phyloP scores from a whole-genome alignment of 495 filamentous ascomycete genomes.

The Neurospora sp. region DNA sequence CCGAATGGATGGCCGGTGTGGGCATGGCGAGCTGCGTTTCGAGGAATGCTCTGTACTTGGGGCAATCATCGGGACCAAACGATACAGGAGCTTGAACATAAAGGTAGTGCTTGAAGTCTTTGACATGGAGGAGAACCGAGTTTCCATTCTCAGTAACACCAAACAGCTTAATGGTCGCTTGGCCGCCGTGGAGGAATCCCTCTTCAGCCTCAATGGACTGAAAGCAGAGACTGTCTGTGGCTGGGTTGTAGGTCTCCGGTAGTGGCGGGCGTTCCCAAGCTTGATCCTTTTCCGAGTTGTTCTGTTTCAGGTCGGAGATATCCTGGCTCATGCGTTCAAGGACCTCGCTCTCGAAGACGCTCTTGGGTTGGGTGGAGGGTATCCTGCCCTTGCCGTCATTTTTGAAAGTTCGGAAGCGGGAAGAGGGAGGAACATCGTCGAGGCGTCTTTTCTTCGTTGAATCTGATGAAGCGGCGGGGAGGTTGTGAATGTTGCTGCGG shows the following conservation, averaged over 20 bases:
- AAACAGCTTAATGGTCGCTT: conserved; percentile 74
- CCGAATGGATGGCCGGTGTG: conserved; percentile 49
- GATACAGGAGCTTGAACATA: conserved; percentile 81
- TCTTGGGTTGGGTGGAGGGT: conserved; percentile 76
- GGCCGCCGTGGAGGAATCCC: conserved; percentile 61
- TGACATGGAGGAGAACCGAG: conserved; percentile 91
- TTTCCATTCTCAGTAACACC: conserved; percentile 94
- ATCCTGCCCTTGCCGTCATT: conserved; percentile 48
- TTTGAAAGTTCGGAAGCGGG: conserved; percentile 48
- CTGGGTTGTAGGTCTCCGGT: conserved; percentile 54
- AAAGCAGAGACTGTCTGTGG: conserved; percentile 65
- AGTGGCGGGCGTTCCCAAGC: conserved; percentile 78
- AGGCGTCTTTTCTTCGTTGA: conserved; percentile 67
- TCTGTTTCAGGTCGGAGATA: conserved; percentile 69
- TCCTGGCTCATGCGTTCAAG: conserved; percentile 92
- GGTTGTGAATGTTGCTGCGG: conserved; percentile 33
- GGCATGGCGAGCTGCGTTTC: conserved; percentile 60
- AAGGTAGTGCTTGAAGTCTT: conserved; percentile 90
- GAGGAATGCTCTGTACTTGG: conserved; percentile 63
- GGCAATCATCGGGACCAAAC: conserved; percentile 68
- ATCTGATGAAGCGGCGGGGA: conserved; percentile 18
- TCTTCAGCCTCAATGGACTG: conserved; percentile 96
- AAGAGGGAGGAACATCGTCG: conserved; percentile 40
- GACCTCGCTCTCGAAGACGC: conserved; percentile 85
- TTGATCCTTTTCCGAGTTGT: conserved; percentile 86